phyloP scores from a whole-genome alignment of 2,329 filamentous ascomycete genomes.

The Monilinia fructigena region DNA sequence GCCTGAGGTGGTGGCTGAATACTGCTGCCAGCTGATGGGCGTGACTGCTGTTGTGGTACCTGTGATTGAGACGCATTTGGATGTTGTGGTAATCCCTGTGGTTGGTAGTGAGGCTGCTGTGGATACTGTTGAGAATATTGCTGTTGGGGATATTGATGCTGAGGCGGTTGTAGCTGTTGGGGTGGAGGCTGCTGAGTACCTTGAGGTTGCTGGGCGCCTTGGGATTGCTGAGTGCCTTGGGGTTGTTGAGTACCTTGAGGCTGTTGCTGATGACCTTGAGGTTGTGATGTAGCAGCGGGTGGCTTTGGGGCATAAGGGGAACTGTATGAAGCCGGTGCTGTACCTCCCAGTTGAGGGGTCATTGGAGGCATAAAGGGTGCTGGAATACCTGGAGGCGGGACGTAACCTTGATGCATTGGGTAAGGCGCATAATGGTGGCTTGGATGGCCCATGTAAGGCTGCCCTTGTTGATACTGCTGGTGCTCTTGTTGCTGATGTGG shows the following conservation, averaged over 20 bases:
- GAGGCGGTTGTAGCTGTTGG: constrained; percentile 18
- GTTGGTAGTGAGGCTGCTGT: constrained; percentile 22
- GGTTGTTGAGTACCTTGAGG: constrained; percentile 20
- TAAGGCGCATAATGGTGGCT: constrained; percentile 24
- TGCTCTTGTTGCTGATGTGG: constrained; percentile 26
- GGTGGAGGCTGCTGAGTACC: constrained; percentile 11
- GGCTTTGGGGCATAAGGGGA: constrained; percentile 41
- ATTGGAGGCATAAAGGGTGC: constrained; percentile 28
- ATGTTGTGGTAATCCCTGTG: constrained; percentile 18
- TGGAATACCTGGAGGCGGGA: constrained; percentile 23
- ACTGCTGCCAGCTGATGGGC: constrained; percentile 14
- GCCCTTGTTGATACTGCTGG: constrained; percentile 30
- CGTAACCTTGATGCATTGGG: constrained; percentile 19
- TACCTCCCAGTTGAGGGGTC: constrained; percentile 31
- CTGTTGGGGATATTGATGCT: constrained; percentile 18
- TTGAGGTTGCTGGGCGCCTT: constrained; percentile 21
- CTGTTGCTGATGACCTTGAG: constrained; percentile 20
- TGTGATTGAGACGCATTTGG: constrained; percentile 10
- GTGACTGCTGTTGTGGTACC: neutral
- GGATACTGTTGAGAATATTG: constrained; percentile 11
- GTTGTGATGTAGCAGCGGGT: constrained; percentile 23
- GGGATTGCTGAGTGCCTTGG: constrained; percentile 6
- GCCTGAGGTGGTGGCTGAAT: constrained; percentile 6
- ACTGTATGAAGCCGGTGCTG: constrained; percentile 35
- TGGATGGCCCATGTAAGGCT: constrained; percentile 30